Evolutionary conservation across 306 rosid genomes (phyloP), one percentile per base, ranked within the genome.

Genomic region (Lathyrus aphaca): DNA sequence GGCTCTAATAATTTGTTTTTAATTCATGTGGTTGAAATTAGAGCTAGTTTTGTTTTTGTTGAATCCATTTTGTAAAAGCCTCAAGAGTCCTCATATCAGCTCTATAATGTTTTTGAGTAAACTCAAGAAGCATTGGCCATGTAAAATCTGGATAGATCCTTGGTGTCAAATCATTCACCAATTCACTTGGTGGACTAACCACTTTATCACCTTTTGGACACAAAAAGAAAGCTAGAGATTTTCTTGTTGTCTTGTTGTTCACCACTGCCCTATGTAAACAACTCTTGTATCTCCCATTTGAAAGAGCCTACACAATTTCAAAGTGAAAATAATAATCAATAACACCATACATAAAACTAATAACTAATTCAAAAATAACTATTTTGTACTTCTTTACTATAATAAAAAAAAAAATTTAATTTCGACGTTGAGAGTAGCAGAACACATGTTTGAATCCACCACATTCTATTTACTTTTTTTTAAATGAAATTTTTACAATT

Each of bases 251-350:
- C 72, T 81, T 48, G 55, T 81, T 86, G 82, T 95, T 91, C 86
- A 95, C 99, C 86, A 95, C 99, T 60, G 99, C 97, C 68, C 97
- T 68, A 79, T 95, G 99, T 86, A 91, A 78, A 60, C 99, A 91
- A 67, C 99, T 95, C 83, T 86, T 89, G 93, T 82, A 95, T 46
- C 82, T 91, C 37, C 99, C 99, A 73, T 95, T 95, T 60, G 97
- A 83, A 50, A 91, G 92, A 14, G 97, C 99, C 99, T 93, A 55
- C 4, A 59, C 13, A 57, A 5, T 5, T 1, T 4, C 4, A 66
- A 66, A 8, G 23, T 27, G 37, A 71, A 74, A 54, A 60, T 19
- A 30, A 21, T 5, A 10, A 11, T 72, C 7, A 68, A n/a, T 10
- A 49, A 14, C 10, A 74, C 17, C 39, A 71, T 10, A 72, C 5